Percentiles rank a stretch among this genome's conserved stretches.
Conservation (phyloP, 495 filamentous ascomycete genomes). For the Wilcoxina mikolae region DNA sequence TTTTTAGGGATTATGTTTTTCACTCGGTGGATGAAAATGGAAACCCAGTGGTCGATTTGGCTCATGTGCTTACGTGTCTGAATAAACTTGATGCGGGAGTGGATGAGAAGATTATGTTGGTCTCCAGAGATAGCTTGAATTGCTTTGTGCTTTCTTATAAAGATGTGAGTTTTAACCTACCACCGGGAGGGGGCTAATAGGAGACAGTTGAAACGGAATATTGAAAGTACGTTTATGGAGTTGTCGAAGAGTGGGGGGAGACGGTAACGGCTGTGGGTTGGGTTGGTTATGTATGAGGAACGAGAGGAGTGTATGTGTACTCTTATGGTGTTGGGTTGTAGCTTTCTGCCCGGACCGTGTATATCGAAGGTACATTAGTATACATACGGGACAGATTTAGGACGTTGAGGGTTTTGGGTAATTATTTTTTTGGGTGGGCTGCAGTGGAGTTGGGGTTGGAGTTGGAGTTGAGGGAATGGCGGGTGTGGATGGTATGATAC, state of each 20-base stretch:
- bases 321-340: neutral
- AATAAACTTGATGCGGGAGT: constrained; percentile 85
- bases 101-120: constrained; percentile 70
- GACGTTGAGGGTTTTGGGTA: neutral
- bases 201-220: constrained; percentile 47
- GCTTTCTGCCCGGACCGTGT: no score
- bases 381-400: neutral
- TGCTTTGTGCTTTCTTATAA: constrained; percentile 73
- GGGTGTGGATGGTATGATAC: neutral
- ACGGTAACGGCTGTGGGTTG: neutral
- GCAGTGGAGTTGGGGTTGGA: no score
- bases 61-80: constrained; percentile 65
- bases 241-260: constrained; percentile 40
- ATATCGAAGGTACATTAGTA: no score
- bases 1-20: constrained; percentile 95
- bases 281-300: neutral
- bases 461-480: no score
- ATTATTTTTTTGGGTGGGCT: neutral
- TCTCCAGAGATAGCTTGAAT: constrained; percentile 79
- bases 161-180: constrained; percentile 35
- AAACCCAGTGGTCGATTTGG: constrained; percentile 65
- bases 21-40: constrained; percentile 79
- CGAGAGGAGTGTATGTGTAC: neutral
- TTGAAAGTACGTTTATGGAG: constrained; percentile 67
- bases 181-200: neutral